Evolutionary conservation across 2,329 filamentous ascomycete species (phyloP), one percentile per base, ranked within the genome.

Genomic region (Trichoderma pleuroti): DNA sequence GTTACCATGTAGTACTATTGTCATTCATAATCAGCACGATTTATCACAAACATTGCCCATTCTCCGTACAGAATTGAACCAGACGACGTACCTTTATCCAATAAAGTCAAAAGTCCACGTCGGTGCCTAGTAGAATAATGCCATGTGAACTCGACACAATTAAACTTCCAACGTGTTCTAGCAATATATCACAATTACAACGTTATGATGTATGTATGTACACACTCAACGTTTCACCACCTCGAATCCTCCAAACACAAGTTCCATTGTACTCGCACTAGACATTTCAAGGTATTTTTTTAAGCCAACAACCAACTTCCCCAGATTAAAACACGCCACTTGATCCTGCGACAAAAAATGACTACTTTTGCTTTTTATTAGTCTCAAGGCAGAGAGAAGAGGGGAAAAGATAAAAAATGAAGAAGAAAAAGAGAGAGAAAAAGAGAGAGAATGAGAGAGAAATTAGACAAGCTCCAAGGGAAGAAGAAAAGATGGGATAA

Each of bases 291-390:
- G 16, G 39, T 46, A n/a, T 49, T 12, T 12, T 32, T 65, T 28
- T 30, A 30, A 42, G 49, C 26, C 54, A 28, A n/a, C n/a, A 63
- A 24, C 34, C 57, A 32, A 49, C n/a, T n/a, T n/a, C n/a, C n/a
- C n/a, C n/a, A n/a, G n/a, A 9, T 46, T 18, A 46, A 34, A n/a
- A 24, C 18, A 18, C n/a, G 62, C 46, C 49, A 42, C 16, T 65
- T 21, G 28, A 65, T n/a, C 30, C 5, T 56, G 46, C 3, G 62
- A 65, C 62, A 52, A 24, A 24, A 52, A 66, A 36, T 52, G 39
- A 54, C n/a, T 56, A 65, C 46, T 65, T 65, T 65, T 65, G 62
- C 62, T 65, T 65, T 36, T 70, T 61, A 54, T 63, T 42, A 4
- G 28, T 28, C 11, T 36, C 57, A 18, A 52, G 39, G n/a, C 5